A percentile compares a stretch with the other conserved stretches of the same genome.
These are phyloP conservation scores for Solioccasus polychromus DNA, from an alignment of 768 basidiomycete genomes.

Conservation along the genomic window DNA sequence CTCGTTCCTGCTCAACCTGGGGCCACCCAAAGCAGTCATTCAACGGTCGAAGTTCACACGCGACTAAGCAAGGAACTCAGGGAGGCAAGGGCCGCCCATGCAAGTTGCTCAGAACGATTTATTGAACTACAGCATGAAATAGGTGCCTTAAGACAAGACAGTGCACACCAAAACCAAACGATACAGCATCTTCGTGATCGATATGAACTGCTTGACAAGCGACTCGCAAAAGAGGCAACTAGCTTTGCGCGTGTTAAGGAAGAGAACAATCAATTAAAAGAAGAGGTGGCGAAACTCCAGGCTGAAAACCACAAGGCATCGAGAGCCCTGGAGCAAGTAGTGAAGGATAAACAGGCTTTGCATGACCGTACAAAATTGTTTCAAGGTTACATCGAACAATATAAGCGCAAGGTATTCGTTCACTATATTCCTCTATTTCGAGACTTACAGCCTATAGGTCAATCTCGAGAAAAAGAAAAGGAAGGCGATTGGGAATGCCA, in stretches of 20 bases:
- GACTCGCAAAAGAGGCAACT: conserved; percentile 7
- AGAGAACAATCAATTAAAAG: conserved; percentile 14
- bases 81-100: conserved; percentile 13
- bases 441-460: conserved; percentile 11
- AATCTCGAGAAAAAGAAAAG: conserved; percentile 27
- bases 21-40: not conserved
- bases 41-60: conserved; percentile 4
- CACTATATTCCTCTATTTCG: not conserved
- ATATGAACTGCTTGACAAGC: conserved; percentile 12
- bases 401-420: conserved; percentile 23
- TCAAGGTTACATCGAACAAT: conserved; percentile 16
- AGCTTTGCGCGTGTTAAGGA: conserved; percentile 4
- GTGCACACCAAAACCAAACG: conserved; percentile 5
- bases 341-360: conserved; percentile 12
- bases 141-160: conserved; percentile 5
- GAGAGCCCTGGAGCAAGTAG: conserved; percentile 14
- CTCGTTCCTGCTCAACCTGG: conserved; percentile 18
- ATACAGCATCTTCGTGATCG: conserved; percentile 15
- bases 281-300: conserved; percentile 21
- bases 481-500: conserved; percentile 20
- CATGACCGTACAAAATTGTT: conserved; percentile 24
- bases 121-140: conserved; percentile 13
- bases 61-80: conserved; percentile 14
- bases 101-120: conserved; percentile 9
- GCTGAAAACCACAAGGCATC: conserved; percentile 23